These are phyloP conservation scores for Beta lomatogona DNA, from an alignment of 179 eudicot species.

Conservation along the genomic window DNA sequence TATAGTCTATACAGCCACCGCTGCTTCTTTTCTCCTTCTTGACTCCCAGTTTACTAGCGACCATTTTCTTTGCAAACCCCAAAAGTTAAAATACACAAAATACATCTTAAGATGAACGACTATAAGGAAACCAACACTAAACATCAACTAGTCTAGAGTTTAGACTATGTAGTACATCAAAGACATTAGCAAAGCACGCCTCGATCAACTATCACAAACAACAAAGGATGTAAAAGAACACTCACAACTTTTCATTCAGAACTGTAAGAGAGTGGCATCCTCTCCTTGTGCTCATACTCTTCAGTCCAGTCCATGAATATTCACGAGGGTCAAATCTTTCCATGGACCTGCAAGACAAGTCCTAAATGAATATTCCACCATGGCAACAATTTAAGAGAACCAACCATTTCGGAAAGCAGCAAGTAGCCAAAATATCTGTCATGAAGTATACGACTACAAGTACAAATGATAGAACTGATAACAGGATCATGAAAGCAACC, in stretches of 20 bases:
- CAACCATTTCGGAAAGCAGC: neutral
- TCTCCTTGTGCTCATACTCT: constrained; percentile 57
- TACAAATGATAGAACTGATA: neutral
- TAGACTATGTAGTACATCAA: neutral
- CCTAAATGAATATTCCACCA: constrained; percentile 9
- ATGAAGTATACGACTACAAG: neutral
- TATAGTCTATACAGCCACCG: neutral
- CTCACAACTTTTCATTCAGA: constrained; percentile 75
- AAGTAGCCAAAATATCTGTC: neutral
- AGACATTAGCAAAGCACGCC: neutral
- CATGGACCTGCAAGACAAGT: constrained; percentile 47
- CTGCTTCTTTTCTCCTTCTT: neutral
- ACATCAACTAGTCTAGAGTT: neutral
- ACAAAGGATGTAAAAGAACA: constrained; percentile 1
- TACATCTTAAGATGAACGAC: neutral
- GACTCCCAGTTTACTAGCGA: neutral
- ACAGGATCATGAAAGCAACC: neutral
- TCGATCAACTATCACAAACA: constrained; percentile 9
- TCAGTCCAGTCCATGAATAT: constrained; percentile 50
- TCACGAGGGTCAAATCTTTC: constrained; percentile 84
- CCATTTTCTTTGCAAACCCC: neutral
- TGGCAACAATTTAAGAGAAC: neutral
- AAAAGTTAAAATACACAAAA: neutral
- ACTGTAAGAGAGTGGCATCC: constrained; percentile 73
- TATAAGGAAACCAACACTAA: neutral